These are phyloP conservation scores for Asparagopsis taxiformis DNA, from an alignment of 31 red algal genomes.

Conservation along the genomic window DNA sequence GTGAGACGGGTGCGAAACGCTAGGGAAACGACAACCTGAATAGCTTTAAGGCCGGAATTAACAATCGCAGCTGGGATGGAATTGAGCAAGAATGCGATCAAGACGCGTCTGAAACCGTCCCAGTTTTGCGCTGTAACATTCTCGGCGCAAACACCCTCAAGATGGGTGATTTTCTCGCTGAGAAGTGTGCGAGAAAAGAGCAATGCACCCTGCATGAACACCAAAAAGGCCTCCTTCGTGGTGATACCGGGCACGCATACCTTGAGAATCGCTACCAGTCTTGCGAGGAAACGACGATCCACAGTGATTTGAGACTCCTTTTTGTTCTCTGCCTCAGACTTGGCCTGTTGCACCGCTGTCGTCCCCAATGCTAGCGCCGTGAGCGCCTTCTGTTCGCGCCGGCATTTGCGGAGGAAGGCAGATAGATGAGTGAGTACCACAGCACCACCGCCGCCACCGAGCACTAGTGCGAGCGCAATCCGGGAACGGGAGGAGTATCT, in stretches of 20 bases:
- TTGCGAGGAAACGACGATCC: constrained; percentile 52
- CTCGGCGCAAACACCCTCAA: constrained; percentile 68
- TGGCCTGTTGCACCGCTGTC: background rate
- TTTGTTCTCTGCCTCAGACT: constrained; percentile 4
- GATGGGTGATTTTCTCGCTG: constrained; percentile 45
- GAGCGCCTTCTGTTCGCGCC: constrained; percentile 36
- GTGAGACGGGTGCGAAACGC: constrained; percentile 66
- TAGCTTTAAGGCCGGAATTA: constrained; percentile 73
- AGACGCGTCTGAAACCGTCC: constrained; percentile 56
- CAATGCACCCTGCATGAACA: constrained; percentile 55
- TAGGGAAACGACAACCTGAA: constrained; percentile 60
- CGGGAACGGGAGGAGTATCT: constrained; percentile 40
- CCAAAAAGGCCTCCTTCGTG: constrained; percentile 40
- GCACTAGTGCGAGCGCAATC: constrained; percentile 38
- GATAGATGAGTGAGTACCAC: constrained; percentile 18
- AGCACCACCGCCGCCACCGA: constrained; percentile 33
- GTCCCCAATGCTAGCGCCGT: constrained; percentile 22
- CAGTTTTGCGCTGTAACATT: constrained; percentile 71
- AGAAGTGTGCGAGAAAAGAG: constrained; percentile 73
- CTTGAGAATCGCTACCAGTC: constrained; percentile 56
- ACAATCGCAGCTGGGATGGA: constrained; percentile 72
- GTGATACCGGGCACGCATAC: constrained; percentile 57
- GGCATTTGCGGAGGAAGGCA: constrained; percentile 26
- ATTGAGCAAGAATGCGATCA: constrained; percentile 46
- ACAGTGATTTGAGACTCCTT: constrained; percentile 20